Conservation (phyloP, 139 green algal genomes). For the Ettlia oleoabundans region DNA sequence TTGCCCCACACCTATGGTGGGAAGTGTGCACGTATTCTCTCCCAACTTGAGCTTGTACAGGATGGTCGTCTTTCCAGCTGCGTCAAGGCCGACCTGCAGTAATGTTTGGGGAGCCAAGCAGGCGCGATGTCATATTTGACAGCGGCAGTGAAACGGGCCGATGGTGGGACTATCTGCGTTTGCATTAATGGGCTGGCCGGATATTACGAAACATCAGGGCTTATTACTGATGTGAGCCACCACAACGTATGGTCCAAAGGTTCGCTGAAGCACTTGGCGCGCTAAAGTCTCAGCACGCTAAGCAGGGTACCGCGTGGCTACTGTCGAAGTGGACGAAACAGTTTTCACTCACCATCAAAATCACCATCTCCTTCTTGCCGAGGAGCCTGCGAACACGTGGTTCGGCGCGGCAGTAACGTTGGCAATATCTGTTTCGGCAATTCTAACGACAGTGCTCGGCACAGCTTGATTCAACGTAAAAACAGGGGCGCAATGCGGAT, state of each 20-base stretch:
- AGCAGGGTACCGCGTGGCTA: too few species aligned
- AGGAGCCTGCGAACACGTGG: constrained; percentile 83
- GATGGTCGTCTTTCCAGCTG: constrained; percentile 99
- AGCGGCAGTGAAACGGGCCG: neutral
- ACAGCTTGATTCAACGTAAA: too few species aligned
- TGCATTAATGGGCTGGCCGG: neutral
- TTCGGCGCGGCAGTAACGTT: too few species aligned
- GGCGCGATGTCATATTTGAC: neutral
- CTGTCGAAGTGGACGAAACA: too few species aligned
- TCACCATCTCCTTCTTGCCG: constrained; percentile 98
- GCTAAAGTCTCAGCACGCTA: too few species aligned
- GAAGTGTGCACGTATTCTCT: constrained; percentile 98
- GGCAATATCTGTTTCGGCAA: too few species aligned
- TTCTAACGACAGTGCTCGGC: too few species aligned
- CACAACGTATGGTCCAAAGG: too few species aligned
- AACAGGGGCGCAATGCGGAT: too few species aligned
- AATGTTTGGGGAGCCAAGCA: neutral
- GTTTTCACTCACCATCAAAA: constrained; percentile 99
- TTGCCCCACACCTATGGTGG: constrained; percentile 98
- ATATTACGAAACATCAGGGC: neutral
- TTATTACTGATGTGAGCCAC: neutral
- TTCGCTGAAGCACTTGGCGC: too few species aligned
- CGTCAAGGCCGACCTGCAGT: constrained; percentile 97
- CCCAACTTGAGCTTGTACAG: constrained; percentile 99
- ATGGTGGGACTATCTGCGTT: too few species aligned